Evolutionary conservation across 176 grass and related monocot genomes (phyloP).

Genomic region (Musa troglodytarum): DNA sequence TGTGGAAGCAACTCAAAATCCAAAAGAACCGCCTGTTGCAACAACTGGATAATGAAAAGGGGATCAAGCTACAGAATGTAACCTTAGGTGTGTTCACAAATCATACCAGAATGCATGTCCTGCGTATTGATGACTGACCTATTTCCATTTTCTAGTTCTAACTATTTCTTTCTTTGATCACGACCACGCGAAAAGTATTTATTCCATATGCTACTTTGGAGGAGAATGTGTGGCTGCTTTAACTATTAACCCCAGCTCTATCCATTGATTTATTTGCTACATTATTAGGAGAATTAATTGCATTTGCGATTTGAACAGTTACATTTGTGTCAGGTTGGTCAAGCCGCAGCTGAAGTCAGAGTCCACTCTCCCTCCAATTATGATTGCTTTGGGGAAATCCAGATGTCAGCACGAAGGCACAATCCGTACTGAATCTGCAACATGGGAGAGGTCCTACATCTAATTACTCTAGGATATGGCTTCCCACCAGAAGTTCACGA

Average conservation of each 20-base stretch:
- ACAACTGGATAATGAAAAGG: constrained; percentile 32
- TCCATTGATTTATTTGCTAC: neutral
- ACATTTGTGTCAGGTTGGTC: neutral
- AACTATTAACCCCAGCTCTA: neutral
- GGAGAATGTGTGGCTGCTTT: neutral
- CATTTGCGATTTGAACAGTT: neutral
- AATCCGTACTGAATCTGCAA: neutral
- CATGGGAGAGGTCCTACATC: neutral
- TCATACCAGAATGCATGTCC: neutral
- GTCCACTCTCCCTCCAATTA: neutral
- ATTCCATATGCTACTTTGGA: neutral
- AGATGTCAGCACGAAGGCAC: neutral
- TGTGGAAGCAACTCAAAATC: constrained; percentile 37
- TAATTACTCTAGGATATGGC: neutral
- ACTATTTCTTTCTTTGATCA: neutral
- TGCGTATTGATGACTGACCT: neutral
- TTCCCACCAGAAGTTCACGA: neutral
- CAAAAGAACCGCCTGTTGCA: constrained; percentile 42
- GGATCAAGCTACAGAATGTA: neutral
- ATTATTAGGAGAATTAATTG: neutral
- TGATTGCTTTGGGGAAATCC: neutral
- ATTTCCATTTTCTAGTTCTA: neutral
- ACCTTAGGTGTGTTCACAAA: constrained; percentile 2
- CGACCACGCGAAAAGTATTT: neutral
- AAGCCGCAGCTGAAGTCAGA: neutral